These are phyloP conservation scores for Tetrapisispora taiwanensis DNA, from an alignment of 805 yeast genomes.

Conservation along the genomic window DNA sequence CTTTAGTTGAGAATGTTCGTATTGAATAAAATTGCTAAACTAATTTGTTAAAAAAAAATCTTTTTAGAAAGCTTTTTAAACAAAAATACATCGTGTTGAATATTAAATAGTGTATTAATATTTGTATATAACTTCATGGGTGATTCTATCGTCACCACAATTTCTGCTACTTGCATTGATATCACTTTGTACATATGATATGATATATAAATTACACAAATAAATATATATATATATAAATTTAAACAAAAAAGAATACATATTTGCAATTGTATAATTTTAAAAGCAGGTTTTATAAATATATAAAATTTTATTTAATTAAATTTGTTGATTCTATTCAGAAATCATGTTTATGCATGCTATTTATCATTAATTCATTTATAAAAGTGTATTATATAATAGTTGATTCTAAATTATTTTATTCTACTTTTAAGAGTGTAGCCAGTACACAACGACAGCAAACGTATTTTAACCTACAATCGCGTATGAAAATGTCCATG, in stretches of 20 bases:
- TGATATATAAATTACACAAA: not conserved
- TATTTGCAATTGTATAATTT: not conserved
- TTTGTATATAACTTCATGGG: conserved; percentile 1
- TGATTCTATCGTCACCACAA: not conserved
- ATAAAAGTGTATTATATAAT: too few species aligned
- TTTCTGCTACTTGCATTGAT: conserved; percentile 1
- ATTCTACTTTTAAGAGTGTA: not conserved
- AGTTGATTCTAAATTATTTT: not conserved
- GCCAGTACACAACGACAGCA: not conserved
- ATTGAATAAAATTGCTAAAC: not conserved
- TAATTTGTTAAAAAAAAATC: too few species aligned
- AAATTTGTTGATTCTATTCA: too few species aligned
- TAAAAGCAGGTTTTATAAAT: too few species aligned
- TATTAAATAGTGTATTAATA: conserved; percentile 1
- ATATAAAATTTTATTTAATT: too few species aligned
- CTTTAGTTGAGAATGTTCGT: conserved; percentile 24
- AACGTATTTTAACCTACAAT: conserved; percentile 33
- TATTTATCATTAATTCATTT: not conserved
- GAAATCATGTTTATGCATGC: too few species aligned
- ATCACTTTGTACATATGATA: not conserved
- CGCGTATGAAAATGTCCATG: conserved; percentile 49
- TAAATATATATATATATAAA: not conserved
- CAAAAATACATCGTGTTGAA: not conserved
- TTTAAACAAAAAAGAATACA: not conserved
- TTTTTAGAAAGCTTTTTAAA: not conserved